Evolutionary conservation across 106 monocot genomes (phyloP), one percentile per base, ranked within the genome.

Genomic region (Iris macrosiphon): DNA sequence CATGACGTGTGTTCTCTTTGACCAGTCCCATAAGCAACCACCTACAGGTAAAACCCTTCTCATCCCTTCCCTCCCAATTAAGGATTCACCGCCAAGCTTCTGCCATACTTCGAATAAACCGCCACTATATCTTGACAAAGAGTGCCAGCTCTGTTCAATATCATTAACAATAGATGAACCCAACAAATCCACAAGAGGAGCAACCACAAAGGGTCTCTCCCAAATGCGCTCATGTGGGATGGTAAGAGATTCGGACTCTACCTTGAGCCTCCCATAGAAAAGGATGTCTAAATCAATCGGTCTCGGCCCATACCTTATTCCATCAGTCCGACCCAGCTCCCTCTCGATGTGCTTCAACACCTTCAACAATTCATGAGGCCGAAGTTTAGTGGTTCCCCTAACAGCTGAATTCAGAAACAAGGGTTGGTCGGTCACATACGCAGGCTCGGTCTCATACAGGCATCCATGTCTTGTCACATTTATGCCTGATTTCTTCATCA

Each of bases 261-360:
- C 52, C 39, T 57, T 66, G 17, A 25, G 37, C 29, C 57, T 71
- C 1, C 75, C 92, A 59, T 86, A 92, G 40, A 92, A 86, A 25
- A 92, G 69, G 49, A 92, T 92, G 56, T 92, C 92, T 6, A 92
- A 54, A 45, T 92, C 92, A 22, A 92, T 92, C 6, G 82, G 82
- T 64, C 92, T 78, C 8, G 92, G 86, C 33, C 90, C 86, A 25
- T 92, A 92, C 41, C 92, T 74, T 47, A 92, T 79, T 37, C 86
- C 86, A 37, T 75, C 62, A 8, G 54, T 79, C 16, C 85, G 67
- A 29, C 92, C 92, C 30, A 92, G 46, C 10, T 73, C 75, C 37
- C 72, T 85, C 60, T 92, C 92, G 4, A 92, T 86, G 53, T 73
- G 45, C 64, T 92, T 86, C 17, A 92, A 70, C 19, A 62, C 56